These are phyloP conservation scores for Pisolithus sp. DNA, from an alignment of 768 basidiomycete species.

Conservation along the genomic window DNA sequence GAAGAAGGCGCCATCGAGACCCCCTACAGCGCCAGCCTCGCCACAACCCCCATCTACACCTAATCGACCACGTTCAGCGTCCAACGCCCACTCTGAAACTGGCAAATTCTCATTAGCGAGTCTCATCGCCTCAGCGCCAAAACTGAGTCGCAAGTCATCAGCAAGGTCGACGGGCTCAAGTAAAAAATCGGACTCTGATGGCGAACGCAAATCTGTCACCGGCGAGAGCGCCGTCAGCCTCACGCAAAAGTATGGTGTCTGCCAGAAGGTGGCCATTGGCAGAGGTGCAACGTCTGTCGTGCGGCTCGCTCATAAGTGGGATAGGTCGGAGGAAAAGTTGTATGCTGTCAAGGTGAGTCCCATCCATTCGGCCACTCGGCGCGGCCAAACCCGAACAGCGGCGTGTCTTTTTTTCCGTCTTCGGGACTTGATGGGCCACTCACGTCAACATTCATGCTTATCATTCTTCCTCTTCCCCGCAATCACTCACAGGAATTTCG, in stretches of 20 bases:
- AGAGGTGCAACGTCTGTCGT: constrained; percentile 99
- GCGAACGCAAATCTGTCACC: constrained; percentile 36
- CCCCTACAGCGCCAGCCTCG: constrained; percentile 3
- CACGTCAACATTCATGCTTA: not conserved
- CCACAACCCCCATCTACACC: constrained; percentile 12
- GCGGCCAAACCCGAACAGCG: not conserved
- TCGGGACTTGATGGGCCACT: too few species aligned
- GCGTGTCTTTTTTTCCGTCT: too few species aligned
- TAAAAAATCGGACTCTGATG: constrained; percentile 64
- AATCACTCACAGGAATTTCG: constrained; percentile 75
- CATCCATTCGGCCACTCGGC: not conserved
- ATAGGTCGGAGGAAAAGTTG: constrained; percentile 89
- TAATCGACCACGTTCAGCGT: constrained; percentile 32
- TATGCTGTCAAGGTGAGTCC: constrained; percentile 87
- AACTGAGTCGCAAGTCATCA: constrained; percentile 64
- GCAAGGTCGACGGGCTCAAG: constrained; percentile 62
- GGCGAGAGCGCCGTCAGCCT: constrained; percentile 53
- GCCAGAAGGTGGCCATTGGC: constrained; percentile 94
- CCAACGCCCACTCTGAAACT: constrained; percentile 48
- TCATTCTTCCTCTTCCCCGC: not conserved
- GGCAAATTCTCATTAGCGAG: constrained; percentile 80
- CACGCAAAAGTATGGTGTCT: constrained; percentile 92
- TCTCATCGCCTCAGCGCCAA: constrained; percentile 67
- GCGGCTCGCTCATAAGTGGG: constrained; percentile 97
- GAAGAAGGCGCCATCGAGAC: constrained; percentile 7